Percentiles rank a stretch among this genome's conserved stretches.
Evolutionary conservation across 2,329 filamentous ascomycete genomes (phyloP).

Genomic region (Nigrograna mackinnonii): DNA sequence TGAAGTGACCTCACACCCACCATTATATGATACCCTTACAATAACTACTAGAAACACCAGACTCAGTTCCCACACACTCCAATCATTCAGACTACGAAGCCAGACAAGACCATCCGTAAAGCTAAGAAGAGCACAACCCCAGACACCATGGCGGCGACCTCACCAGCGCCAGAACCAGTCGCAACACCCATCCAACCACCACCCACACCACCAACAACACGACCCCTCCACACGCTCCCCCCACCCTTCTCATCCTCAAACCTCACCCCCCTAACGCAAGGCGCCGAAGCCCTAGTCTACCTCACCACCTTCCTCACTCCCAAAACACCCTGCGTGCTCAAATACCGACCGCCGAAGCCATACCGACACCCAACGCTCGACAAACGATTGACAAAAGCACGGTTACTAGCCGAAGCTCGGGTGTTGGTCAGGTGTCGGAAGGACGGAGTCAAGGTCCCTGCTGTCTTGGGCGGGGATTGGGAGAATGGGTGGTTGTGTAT

Average conservation of each 20-base stretch:
- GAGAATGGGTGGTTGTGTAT: slow-evolving; percentile 63
- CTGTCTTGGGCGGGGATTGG: slow-evolving; percentile 71
- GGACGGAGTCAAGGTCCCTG: slow-evolving; percentile 82
- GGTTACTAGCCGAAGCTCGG: slow-evolving; percentile 86
- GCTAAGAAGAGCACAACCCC: too few species aligned
- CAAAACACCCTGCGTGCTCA: slow-evolving; percentile 74
- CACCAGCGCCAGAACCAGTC: not conserved
- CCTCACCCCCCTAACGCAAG: slow-evolving; percentile 80
- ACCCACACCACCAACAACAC: not conserved
- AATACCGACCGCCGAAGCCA: slow-evolving; percentile 87
- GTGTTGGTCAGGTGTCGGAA: slow-evolving; percentile 78
- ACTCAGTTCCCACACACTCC: too few species aligned
- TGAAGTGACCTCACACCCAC: too few species aligned
- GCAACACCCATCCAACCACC: too few species aligned
- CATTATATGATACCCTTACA: too few species aligned
- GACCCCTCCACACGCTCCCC: slow-evolving; percentile 8
- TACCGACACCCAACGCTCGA: slow-evolving; percentile 93
- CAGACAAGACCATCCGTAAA: too few species aligned
- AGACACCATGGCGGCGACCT: not conserved
- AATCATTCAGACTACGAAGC: too few species aligned
- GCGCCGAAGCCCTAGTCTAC: slow-evolving; percentile 94
- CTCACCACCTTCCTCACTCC: slow-evolving; percentile 77
- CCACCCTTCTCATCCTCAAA: slow-evolving; percentile 52
- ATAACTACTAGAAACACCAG: too few species aligned
- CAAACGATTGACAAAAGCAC: slow-evolving; percentile 79